These are phyloP conservation scores for Kondoa subrosea DNA, from an alignment of 768 basidiomycete genomes.

Conservation along the genomic window DNA sequence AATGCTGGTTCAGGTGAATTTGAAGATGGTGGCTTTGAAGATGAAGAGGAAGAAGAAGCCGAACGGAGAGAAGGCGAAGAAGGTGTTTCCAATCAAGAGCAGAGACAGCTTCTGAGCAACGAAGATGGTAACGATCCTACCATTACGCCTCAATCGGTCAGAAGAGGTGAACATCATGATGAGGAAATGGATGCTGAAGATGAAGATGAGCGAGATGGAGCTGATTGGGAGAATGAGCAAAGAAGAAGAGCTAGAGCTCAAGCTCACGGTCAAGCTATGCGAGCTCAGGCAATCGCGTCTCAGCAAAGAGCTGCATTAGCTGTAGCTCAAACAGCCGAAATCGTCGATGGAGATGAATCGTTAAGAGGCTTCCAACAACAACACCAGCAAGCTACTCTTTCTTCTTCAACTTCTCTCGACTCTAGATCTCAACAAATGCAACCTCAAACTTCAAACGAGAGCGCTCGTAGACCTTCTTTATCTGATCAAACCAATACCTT, in stretches of 20 bases:
- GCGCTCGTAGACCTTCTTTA: neutral
- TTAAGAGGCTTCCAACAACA: neutral
- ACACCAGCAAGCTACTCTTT: slow-evolving; percentile 1
- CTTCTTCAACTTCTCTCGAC: slow-evolving; percentile 3
- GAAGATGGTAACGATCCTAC: neutral
- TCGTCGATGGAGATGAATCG: slow-evolving; percentile 7
- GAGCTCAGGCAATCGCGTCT: neutral
- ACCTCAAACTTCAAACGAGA: neutral
- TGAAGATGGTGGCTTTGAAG: slow-evolving; percentile 8
- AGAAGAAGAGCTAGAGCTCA: slow-evolving; percentile 7
- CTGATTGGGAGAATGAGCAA: slow-evolving; percentile 13
- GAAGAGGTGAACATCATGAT: neutral
- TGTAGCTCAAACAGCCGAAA: neutral
- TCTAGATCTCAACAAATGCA: neutral
- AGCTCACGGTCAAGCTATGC: neutral
- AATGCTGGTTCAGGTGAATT: slow-evolving; percentile 19
- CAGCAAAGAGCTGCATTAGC: neutral
- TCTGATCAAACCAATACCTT: slow-evolving; percentile 8
- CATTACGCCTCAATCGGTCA: neutral
- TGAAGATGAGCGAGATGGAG: slow-evolving; percentile 15
- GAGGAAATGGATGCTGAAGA: slow-evolving; percentile 8
- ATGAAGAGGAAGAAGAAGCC: slow-evolving; percentile 19
- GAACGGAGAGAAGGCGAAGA: slow-evolving; percentile 26
- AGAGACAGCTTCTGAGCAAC: neutral
- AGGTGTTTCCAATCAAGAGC: slow-evolving; percentile 23